Evolutionary conservation across 345 rosid species (phyloP).

Genomic region (Euphorbia lathyris): DNA sequence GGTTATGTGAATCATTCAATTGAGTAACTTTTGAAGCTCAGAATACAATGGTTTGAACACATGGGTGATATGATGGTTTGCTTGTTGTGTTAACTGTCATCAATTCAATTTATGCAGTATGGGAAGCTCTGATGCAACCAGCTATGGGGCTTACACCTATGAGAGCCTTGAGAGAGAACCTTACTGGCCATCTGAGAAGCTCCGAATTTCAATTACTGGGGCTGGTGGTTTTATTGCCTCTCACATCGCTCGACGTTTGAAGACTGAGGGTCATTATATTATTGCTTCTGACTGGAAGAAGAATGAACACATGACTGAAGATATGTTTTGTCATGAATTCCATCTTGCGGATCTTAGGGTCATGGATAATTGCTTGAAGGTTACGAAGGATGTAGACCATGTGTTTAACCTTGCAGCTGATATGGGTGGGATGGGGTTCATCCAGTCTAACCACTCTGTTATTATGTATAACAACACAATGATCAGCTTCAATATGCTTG

Average conservation of each 20-base stretch:
- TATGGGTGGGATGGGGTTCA: constrained; percentile 99
- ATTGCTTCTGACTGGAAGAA: constrained; percentile 99
- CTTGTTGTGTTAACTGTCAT: neutral
- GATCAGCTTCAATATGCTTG: constrained; percentile 98
- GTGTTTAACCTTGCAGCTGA: constrained; percentile 99
- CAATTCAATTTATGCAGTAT: constrained; percentile 43
- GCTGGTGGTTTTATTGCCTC: constrained; percentile 98
- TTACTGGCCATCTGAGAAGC: constrained; percentile 91
- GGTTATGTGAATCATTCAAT: neutral
- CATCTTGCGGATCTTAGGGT: constrained; percentile 95
- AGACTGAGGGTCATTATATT: constrained; percentile 89
- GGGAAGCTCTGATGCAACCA: constrained; percentile 59
- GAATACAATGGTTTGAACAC: neutral
- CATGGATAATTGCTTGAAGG: constrained; percentile 94
- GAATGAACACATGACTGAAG: constrained; percentile 98
- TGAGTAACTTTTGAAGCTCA: neutral
- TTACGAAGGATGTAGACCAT: constrained; percentile 69
- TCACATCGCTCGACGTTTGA: constrained; percentile 96
- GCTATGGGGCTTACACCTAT: constrained; percentile 79
- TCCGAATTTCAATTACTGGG: constrained; percentile 78
- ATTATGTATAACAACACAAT: constrained; percentile 97
- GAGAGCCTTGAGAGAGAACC: constrained; percentile 76
- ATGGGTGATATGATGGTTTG: neutral
- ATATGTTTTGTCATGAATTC: constrained; percentile 96
- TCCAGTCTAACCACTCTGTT: constrained; percentile 96